A percentile compares a stretch with the other conserved stretches of the same genome.
phyloP scores from a whole-genome alignment of 352 stramenopile genomes.

The Globisporangium polare region DNA sequence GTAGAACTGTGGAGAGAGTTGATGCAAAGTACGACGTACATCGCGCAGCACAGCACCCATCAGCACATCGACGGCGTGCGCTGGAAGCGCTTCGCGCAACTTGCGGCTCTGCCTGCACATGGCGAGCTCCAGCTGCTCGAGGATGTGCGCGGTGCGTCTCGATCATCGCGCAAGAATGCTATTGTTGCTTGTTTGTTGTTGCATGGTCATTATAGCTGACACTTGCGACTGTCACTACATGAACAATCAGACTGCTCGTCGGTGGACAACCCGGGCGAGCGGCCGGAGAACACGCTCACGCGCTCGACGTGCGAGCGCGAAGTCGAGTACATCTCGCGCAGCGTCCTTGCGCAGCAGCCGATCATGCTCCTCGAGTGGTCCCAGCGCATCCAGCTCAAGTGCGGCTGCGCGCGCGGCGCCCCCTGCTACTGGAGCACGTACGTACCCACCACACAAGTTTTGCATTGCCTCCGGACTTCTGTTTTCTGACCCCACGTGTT shows the following conservation, averaged over 20 bases:
- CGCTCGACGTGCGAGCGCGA: constrained; percentile 35
- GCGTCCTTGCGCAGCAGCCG: constrained; percentile 18
- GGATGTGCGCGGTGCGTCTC: constrained; percentile 29
- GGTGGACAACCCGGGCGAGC: constrained; percentile 46
- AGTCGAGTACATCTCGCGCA: constrained; percentile 23
- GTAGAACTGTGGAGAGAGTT: constrained; percentile 33
- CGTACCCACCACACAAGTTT: neutral
- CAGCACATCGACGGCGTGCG: constrained; percentile 1
- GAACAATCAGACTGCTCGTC: constrained; percentile 34
- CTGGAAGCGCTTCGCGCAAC: constrained; percentile 34
- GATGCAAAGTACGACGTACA: constrained; percentile 14
- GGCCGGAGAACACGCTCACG: constrained; percentile 42
- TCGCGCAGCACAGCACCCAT: neutral
- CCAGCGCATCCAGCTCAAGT: constrained; percentile 50
- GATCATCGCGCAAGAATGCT: neutral
- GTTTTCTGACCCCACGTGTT: no score
- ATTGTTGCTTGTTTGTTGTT: neutral
- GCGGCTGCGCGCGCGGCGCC: constrained; percentile 48
- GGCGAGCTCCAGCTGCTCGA: constrained; percentile 28
- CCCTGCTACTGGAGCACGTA: constrained; percentile 86
- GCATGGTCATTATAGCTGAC: neutral
- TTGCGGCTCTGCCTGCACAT: constrained; percentile 18
- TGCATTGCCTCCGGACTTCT: neutral
- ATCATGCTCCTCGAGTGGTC: constrained; percentile 32
- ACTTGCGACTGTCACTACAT: neutral